Evolutionary conservation across 805 yeast species (phyloP), one percentile per base, ranked within the genome.

Genomic region (Debaryomyces hansenii): DNA sequence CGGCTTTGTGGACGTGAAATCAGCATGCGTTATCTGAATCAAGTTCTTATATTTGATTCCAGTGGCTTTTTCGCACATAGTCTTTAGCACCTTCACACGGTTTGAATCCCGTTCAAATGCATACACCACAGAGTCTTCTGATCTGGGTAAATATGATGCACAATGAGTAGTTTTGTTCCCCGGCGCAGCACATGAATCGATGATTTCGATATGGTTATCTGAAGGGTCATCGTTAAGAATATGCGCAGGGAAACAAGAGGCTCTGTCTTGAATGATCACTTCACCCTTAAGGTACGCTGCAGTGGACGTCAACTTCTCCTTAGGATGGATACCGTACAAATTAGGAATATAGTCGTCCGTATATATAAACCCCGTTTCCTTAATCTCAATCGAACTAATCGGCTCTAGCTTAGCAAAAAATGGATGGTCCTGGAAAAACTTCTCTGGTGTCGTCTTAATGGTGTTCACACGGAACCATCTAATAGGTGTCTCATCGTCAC

Each of bases 151-250:
- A 42, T 79, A 71, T 0, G 94, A 81, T 0, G 97, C 96, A 18
- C 85, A 69, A 67, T 92, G 98, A 0, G 97, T 89, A 0, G 99
- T 94, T 63, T 94, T 95, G 66, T 94, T 94, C 4, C 99, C 99
- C 4, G 99, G 99, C 0, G 99, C 99, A 2, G 98, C 91, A 69
- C 97, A 91, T 1, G 97, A 86, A 67, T 94, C 99, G 38, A 94
- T 87, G 9, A 90, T 82, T 20, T 74, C 66, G 48, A 79, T 84
- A 38, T 84, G 85, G 2, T 44, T 42, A 4, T 79, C 72, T 0
- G 62, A 45, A 0, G 92, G 88, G 44, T 67, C 69, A 34, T 55
- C 49, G 50, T 80, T 74, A 40, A 94, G 67, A 21, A 94, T 90
- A 49, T 81, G 82, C 0, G 95, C 97, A 0, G 99, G 99, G 60